Conservation (phyloP, 1,284 basidiomycete species). For the Apiotrichum gamsii region DNA sequence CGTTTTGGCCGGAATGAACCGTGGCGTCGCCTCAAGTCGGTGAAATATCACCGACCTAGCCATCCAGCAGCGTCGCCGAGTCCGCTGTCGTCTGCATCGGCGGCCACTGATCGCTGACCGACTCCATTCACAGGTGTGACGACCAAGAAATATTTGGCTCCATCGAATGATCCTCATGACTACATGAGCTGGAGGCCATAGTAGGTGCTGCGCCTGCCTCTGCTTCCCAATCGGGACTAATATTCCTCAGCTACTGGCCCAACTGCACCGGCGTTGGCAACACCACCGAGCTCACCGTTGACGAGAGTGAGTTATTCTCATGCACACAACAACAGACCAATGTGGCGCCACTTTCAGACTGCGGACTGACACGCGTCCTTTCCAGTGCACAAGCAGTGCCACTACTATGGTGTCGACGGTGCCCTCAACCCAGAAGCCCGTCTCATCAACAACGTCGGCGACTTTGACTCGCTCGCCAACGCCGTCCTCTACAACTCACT, state of each 20-base stretch:
- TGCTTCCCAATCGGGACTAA: not conserved
- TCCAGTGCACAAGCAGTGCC: constrained; percentile 11
- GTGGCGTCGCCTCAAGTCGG: no score
- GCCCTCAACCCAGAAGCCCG: constrained; percentile 61
- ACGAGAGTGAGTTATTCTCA: constrained; percentile 15
- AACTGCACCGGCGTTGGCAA: constrained; percentile 21
- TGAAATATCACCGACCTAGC: no score
- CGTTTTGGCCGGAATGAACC: no score
- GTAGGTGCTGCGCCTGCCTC: not conserved
- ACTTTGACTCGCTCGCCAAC: constrained; percentile 55
- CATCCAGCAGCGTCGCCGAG: no score
- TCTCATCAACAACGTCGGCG: constrained; percentile 54
- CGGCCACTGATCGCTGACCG: no score
- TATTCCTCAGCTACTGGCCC: constrained; percentile 15
- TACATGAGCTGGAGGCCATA: constrained; percentile 17
- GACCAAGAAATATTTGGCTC: constrained; percentile 12
- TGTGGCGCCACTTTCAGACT: no score
- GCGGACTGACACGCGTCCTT: not conserved
- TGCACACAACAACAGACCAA: not conserved
- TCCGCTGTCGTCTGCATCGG: no score
- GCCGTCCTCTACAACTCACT: constrained; percentile 59
- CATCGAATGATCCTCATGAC: constrained; percentile 14
- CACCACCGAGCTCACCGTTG: constrained; percentile 19
- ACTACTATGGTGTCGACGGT: constrained; percentile 50
- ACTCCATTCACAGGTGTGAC: constrained; percentile 8